Evolutionary conservation across 1,284 basidiomycete species (phyloP), one percentile per base, ranked within the genome.

Genomic region (Athelia sp.): DNA sequence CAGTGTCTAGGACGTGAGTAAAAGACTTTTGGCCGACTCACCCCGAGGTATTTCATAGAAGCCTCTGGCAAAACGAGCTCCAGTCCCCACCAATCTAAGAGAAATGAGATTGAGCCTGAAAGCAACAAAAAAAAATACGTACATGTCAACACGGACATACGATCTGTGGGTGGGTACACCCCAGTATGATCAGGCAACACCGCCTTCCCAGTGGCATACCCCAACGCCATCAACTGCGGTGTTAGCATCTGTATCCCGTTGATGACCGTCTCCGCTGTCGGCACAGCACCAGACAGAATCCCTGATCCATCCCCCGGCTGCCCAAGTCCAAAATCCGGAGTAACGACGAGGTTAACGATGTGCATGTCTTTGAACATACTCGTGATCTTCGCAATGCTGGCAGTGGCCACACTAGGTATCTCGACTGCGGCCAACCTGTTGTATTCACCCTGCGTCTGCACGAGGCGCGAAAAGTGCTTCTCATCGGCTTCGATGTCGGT

Each of bases 61-160:
- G 87, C 78, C 43, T 81, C 75, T 11, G 88, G 89, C 29, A 91
- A 68, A 35, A 80, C 75, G 1, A 90, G 50, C 61, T 91, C 88
- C 4, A 90, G 69, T 14, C 88, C 88, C 88, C 88, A 91, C 89
- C 89, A 90, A 63, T 90, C 87, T 87, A 52, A 42, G 45, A 21
- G 9, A 43, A 48, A 38, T 50, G 35, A 43, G 40, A 43, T 23
- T 47, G 36, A 35, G 4, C 38, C 47, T 42, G 54, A 45, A 50
- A 43, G 17, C 19, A 43, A 15, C 48, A 45, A 26, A 13, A 21
- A 21, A 38, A 40, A 31, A 38, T 32, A 62, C 78, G 62, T 62
- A 90, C 87, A 90, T n/a, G 87, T 88, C 19, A 91, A 67, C 15
- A 86, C 74, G 11, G 85, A 87, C 63, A 90, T 79, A 44, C 88